Percentiles rank a stretch among this genome's conserved stretches.
Evolutionary conservation across 108 stramenopile species (phyloP).

Genomic region (Pseudonitzschia delicatissima): DNA sequence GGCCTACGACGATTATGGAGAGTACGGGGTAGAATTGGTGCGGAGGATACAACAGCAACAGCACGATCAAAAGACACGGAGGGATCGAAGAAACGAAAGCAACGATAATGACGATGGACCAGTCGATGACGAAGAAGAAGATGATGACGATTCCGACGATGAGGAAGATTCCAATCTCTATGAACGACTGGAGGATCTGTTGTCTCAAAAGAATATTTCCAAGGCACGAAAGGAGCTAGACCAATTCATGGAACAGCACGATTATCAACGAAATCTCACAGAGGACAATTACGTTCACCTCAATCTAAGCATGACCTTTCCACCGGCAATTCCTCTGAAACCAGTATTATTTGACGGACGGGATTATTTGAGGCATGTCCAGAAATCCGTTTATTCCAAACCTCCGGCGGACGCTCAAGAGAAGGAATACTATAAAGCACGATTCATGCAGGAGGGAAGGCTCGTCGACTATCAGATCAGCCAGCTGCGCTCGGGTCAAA

Average conservation of each 20-base stretch:
- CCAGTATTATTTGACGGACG: slow-evolving; percentile 11
- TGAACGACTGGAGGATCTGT: slow-evolving; percentile 21
- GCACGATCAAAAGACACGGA: slow-evolving; percentile 16
- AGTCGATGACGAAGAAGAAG: slow-evolving; percentile 19
- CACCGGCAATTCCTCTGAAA: slow-evolving; percentile 23
- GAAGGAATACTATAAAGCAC: slow-evolving; percentile 11
- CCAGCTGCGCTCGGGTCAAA: slow-evolving; percentile 26
- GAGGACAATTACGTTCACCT: slow-evolving; percentile 32
- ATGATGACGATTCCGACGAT: slow-evolving; percentile 17
- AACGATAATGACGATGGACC: slow-evolving; percentile 14
- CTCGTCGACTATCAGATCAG: slow-evolving; percentile 37
- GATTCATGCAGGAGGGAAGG: slow-evolving; percentile 23
- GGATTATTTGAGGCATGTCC: slow-evolving; percentile 20
- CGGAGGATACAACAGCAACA: slow-evolving; percentile 32
- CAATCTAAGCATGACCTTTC: slow-evolving; percentile 30
- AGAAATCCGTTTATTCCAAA: background rate
- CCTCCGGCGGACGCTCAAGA: slow-evolving; percentile 16
- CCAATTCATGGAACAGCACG: slow-evolving; percentile 35
- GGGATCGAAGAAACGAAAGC: background rate
- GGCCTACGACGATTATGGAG: slow-evolving; percentile 47
- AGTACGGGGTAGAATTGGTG: slow-evolving; percentile 40
- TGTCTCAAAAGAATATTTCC: slow-evolving; percentile 8
- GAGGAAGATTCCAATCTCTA: slow-evolving; percentile 23
- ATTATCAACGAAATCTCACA: slow-evolving; percentile 33
- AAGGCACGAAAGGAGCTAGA: slow-evolving; percentile 25